Conservation (phyloP, 2,329 filamentous ascomycete genomes). For the Zelopaecilomyces penicillatus region DNA sequence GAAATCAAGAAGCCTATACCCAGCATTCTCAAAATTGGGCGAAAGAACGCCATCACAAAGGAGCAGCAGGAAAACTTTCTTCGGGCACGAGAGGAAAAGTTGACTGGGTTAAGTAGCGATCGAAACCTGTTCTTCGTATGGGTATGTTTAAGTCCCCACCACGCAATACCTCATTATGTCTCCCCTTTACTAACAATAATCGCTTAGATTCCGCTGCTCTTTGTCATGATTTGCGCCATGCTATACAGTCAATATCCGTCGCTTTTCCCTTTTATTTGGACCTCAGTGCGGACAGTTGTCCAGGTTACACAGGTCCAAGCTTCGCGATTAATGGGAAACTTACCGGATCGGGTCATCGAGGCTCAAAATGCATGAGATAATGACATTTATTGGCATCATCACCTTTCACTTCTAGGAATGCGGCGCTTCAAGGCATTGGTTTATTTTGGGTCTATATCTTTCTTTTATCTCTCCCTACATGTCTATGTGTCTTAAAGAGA, state of each 20-base stretch:
- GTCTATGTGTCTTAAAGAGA: too few relatives aligned
- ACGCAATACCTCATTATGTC: not conserved
- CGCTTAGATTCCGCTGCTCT: conserved; percentile 39
- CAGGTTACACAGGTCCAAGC: conserved; percentile 17
- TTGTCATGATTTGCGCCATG: conserved; percentile 41
- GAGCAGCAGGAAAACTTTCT: conserved; percentile 58
- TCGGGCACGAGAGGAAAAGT: conserved; percentile 50
- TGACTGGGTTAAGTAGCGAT: conserved; percentile 56
- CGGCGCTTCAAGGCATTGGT: conserved; percentile 6
- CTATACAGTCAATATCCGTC: conserved; percentile 44
- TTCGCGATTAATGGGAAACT: conserved; percentile 17
- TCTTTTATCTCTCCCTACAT: too few relatives aligned
- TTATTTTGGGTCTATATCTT: too few relatives aligned
- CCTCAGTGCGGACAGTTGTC: conserved; percentile 24
- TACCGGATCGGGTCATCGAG: conserved; percentile 18
- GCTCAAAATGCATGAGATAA: conserved; percentile 14
- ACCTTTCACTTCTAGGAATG: conserved; percentile 11
- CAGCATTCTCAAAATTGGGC: conserved; percentile 48
- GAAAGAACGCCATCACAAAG: conserved; percentile 55
- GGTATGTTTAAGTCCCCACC: conserved; percentile 35
- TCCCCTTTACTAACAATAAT: conserved; percentile 12
- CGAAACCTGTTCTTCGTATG: conserved; percentile 61
- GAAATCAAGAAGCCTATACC: conserved; percentile 33
- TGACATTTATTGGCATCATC: conserved; percentile 7
- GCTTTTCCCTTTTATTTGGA: conserved; percentile 29